Conservation (phyloP, 2,329 filamentous ascomycete species). For the Fusarium nisikadoi region DNA sequence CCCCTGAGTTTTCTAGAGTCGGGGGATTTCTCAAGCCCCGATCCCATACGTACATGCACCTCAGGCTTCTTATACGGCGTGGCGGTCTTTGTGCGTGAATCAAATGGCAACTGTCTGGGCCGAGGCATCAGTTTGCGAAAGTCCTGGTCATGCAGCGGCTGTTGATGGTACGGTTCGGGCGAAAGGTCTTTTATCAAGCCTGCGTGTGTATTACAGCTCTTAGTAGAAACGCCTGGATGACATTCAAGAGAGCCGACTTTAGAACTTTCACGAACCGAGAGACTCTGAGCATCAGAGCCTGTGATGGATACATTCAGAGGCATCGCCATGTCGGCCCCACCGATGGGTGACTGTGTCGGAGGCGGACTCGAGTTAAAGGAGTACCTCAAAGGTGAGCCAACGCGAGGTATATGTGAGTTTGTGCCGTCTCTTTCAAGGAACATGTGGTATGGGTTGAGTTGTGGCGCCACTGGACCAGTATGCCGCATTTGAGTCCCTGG, state of each 20-base stretch:
- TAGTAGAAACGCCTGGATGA: not conserved
- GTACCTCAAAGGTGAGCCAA: conserved; percentile 45
- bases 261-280: not conserved
- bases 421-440: conserved; percentile 23
- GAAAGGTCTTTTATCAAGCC: conserved; percentile 7
- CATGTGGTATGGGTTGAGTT: conserved; percentile 43
- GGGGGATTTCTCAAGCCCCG: not conserved
- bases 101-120: conserved; percentile 48
- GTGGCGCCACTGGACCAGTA: not conserved
- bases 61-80: not conserved
- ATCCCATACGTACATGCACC: not conserved
- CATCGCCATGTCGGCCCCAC: not conserved
- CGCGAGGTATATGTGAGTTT: conserved; percentile 34
- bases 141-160: not conserved
- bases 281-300: not conserved
- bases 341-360: not conserved
- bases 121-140: conserved; percentile 47
- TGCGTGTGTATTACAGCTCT: not conserved
- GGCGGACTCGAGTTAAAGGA: conserved; percentile 20
- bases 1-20: not conserved
- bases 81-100: not conserved
- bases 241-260: not conserved
- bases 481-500: not conserved
- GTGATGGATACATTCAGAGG: not conserved
- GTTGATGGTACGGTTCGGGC: not conserved